Base-by-base conservation (phyloP, 345 rosid species). In the Salix arbutifolia region DNA sequence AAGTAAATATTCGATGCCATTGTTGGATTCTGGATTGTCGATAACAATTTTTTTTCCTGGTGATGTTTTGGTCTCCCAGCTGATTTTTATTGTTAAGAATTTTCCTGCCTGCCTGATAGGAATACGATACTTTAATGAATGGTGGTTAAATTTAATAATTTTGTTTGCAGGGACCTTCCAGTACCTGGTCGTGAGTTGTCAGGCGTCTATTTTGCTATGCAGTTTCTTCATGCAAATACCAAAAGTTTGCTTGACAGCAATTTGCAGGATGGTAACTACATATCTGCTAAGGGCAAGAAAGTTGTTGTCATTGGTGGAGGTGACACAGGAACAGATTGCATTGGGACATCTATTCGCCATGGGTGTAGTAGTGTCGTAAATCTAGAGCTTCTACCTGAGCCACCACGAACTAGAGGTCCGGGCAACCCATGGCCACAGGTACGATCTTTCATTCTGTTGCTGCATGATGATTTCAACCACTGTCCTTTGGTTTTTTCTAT, bases 391-490 rank as follows among this genome's bases (percentile, higher is more conserved):
- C 94, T 94, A 72, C 94, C 99, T 53, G 89, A 90, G 85, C 98
- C 99, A 46, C 98, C 99, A 19, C 71, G 44, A 78, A 82, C 84
- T 4, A 89, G 99, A 85, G 98, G 97, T 73, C 91, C 97, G 26
- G 97, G 97, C 80, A 96, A 96, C 87, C 99, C 98, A n/a, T 96
- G 99, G 99, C 99, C 99, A 44, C 99, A 96, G 97, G 99, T 96
- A 74, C 71, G 75, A 50, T 38, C 16, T 67, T 19, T 46, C 38
- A 7, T 18, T 12, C 28, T 30, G 33, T 65, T 64, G 38, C 8
- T 33, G 42, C 26, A 25, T 73, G 23, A 37, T 38, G 23, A 5
- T 30, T 67, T 67, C 4, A 58, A 23, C 64, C 2, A 0, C 18
- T 46, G 18, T 3, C 17, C 50, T 46, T 3, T 46, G 17, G 50